phyloP scores from a whole-genome alignment of 352 stramenopile genomes.

The Phytophthora pini region DNA sequence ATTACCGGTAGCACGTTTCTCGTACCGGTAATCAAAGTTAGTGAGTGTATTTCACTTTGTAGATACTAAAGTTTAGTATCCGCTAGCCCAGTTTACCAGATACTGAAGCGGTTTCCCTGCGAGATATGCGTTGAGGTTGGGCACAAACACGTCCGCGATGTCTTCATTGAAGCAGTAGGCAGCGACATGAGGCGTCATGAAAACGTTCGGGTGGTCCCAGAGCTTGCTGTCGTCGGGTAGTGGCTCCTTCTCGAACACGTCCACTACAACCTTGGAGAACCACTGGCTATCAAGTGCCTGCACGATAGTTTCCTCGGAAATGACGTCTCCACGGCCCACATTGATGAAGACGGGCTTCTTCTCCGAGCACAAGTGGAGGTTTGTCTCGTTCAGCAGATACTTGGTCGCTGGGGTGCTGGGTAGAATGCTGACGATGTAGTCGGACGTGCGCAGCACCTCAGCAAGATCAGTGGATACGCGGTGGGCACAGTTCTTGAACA shows the following conservation, averaged over 20 bases:
- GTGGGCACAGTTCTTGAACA: constrained; percentile 33
- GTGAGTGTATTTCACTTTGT: neutral
- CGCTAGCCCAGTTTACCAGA: constrained; percentile 32
- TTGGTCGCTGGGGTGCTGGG: constrained; percentile 79
- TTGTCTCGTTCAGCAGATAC: constrained; percentile 60
- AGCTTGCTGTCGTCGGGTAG: constrained; percentile 51
- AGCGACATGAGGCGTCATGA: constrained; percentile 80
- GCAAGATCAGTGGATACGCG: constrained; percentile 54
- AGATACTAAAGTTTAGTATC: constrained; percentile 22
- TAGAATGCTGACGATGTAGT: constrained; percentile 89
- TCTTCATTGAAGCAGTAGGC: constrained; percentile 75
- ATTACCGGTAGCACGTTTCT: too few species aligned
- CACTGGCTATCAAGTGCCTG: constrained; percentile 63
- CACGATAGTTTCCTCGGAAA: constrained; percentile 62
- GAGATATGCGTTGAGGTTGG: constrained; percentile 48
- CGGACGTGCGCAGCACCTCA: constrained; percentile 48
- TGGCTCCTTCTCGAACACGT: constrained; percentile 58
- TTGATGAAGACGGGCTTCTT: constrained; percentile 90
- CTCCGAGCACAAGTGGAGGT: constrained; percentile 48
- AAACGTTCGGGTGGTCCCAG: constrained; percentile 64
- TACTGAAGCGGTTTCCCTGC: constrained; percentile 25
- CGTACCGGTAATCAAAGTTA: neutral
- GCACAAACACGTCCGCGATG: constrained; percentile 73
- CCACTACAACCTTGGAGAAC: constrained; percentile 59
- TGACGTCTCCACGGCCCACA: constrained; percentile 85